These are phyloP conservation scores for Mortierella sp. DNA, from an alignment of 371 early-diverging fungal species.

Conservation along the genomic window DNA sequence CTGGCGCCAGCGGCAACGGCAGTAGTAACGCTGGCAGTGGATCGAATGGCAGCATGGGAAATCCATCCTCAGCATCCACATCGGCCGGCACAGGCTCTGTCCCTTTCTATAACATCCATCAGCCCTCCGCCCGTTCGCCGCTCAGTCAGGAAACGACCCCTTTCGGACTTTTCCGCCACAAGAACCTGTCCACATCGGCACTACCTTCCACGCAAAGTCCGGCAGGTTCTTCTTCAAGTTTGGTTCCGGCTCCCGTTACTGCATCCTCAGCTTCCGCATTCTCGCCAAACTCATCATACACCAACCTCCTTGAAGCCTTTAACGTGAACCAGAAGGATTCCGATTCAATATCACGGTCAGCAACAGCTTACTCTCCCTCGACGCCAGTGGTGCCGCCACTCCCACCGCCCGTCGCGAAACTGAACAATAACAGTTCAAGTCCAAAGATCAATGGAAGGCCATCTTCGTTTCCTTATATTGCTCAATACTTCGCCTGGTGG, in stretches of 20 bases:
- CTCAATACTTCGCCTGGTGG: slow-evolving; percentile 53
- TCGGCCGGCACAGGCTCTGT: slow-evolving; percentile 7
- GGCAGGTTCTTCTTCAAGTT: slow-evolving; percentile 30
- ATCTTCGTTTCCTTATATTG: slow-evolving; percentile 42
- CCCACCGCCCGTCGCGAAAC: slow-evolving; percentile 28
- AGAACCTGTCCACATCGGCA: slow-evolving; percentile 51
- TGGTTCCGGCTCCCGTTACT: slow-evolving; percentile 29
- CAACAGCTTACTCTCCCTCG: slow-evolving; percentile 25
- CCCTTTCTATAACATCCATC: slow-evolving; percentile 42
- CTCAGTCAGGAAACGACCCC: slow-evolving; percentile 53
- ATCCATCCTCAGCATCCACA: slow-evolving; percentile 4
- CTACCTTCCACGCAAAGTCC: slow-evolving; percentile 27
- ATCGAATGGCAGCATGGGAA: not conserved
- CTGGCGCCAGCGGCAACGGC: slow-evolving; percentile 12
- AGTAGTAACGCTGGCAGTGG: slow-evolving; percentile 10
- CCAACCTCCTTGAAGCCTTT: slow-evolving; percentile 33
- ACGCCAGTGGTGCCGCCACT: slow-evolving; percentile 36
- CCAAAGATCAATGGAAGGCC: slow-evolving; percentile 38
- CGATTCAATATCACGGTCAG: slow-evolving; percentile 14
- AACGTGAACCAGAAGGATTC: slow-evolving; percentile 9
- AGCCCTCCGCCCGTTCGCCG: slow-evolving; percentile 49
- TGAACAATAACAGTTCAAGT: slow-evolving; percentile 16
- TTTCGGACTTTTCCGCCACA: slow-evolving; percentile 53
- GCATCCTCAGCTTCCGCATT: slow-evolving; percentile 16
- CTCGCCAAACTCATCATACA: slow-evolving; percentile 42